Evolutionary conservation across 2,329 filamentous ascomycete species (phyloP).

Genomic region (Cadophora sp.): DNA sequence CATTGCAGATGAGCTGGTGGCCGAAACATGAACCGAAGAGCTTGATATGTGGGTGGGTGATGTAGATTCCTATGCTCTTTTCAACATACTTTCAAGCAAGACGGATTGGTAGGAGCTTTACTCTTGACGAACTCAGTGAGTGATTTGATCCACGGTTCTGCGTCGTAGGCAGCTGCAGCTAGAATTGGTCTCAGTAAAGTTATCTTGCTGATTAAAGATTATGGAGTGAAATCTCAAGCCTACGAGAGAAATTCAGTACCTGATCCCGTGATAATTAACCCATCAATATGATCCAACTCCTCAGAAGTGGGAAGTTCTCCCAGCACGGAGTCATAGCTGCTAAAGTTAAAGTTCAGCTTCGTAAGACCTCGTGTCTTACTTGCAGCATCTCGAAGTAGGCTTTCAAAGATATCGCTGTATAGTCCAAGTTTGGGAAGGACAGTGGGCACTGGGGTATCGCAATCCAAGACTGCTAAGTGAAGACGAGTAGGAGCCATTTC

Average conservation of each 20-base stretch:
- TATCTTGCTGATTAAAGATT: not conserved
- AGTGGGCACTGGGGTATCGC: constrained; percentile 35
- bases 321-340: constrained; percentile 47
- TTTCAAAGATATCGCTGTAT: constrained; percentile 33
- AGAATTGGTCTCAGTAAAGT: constrained; percentile 13
- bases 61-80: constrained; percentile 39
- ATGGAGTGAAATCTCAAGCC: not conserved
- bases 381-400: constrained; percentile 27
- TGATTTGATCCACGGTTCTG: constrained; percentile 27
- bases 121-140: constrained; percentile 10
- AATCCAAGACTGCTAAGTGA: constrained; percentile 32
- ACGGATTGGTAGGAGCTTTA: not conserved
- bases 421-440: constrained; percentile 25
- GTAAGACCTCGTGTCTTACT: constrained; percentile 1
- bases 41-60: constrained; percentile 42
- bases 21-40: constrained; percentile 54
- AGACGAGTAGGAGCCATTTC: constrained; percentile 26
- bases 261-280: constrained; percentile 50
- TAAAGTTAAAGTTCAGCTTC: constrained; percentile 36
- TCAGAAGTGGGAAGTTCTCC: constrained; percentile 46
- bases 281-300: constrained; percentile 44
- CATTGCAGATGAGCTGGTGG: constrained; percentile 51
- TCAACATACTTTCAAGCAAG: constrained; percentile 1
- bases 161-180: constrained; percentile 32
- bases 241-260: constrained; percentile 28